Base-by-base conservation (phyloP, 495 filamentous ascomycete species). In the Penicillium paxilli region DNA sequence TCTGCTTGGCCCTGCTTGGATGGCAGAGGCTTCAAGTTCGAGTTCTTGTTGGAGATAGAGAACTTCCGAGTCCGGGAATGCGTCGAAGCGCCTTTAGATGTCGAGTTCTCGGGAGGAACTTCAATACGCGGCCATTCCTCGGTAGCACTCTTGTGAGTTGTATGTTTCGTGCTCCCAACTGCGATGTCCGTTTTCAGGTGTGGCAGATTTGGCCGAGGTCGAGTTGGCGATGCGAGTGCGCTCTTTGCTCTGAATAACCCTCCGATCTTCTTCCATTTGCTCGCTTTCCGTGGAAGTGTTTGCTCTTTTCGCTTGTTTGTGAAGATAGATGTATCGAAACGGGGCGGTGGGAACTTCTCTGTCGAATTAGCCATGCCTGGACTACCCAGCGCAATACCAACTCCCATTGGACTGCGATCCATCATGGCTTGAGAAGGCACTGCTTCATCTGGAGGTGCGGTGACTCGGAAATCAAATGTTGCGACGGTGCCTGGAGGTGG, bases 181-280 rank as follows among this genome's bases (percentile, higher is more conserved):
- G 30, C 26, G 9, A 25, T 57, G 21, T 51, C 51, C 4, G 11
- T 33, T 12, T 41, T 14, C 19, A 49, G 23, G 2, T 42, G 8
- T 14, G 5, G 33, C 4, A 37, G 19, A 12, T 5, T 3, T 23
- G 40, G 40, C 23, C 40, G 9, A 32, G 65, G 55, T 8, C 67
- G 55, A 14, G 62, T 48, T 2, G 51, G 52, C 11, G 66, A 58
- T 37, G 63, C 54, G 17, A 68, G 37, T 9, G 67, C 67, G 61
- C 65, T 67, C 49, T 76, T 85, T 12, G 70, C 74, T 50, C 64
- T 75, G 58, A 83, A 80, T 3, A 83, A 41, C 1, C 73, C 73
- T 1, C 79, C 79, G 55, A 86, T 72, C 46, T 80, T 76, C 66
- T 74, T 83, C 83, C 83, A 86, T 52, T 80, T 81, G 51, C 79